Percentiles rank a stretch among this genome's conserved stretches.
Evolutionary conservation across 192 early-diverging fungal species (phyloP).

Genomic region (Coemansia sp.): DNA sequence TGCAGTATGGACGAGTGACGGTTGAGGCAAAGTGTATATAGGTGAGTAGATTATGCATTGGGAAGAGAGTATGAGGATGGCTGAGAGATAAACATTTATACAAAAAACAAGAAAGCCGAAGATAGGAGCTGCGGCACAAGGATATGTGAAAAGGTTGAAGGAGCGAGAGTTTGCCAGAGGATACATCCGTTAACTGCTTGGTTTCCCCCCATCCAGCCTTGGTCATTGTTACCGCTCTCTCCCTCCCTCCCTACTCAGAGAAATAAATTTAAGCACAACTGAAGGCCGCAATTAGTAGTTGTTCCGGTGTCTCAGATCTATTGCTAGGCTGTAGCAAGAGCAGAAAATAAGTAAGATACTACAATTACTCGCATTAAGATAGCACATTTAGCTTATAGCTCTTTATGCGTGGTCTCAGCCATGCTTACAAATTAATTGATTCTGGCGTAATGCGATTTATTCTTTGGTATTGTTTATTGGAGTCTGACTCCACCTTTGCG

Average conservation of each 20-base stretch:
- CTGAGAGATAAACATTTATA: constrained; percentile 1
- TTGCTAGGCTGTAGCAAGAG: background rate
- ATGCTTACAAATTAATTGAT: constrained; percentile 9
- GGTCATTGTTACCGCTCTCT: background rate
- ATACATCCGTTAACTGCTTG: constrained; percentile 1
- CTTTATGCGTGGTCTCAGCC: background rate
- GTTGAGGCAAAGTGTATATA: background rate
- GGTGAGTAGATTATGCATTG: background rate
- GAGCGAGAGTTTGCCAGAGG: background rate
- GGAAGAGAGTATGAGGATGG: background rate
- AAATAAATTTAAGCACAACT: background rate
- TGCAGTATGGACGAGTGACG: background rate
- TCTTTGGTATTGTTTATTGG: background rate
- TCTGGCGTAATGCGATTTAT: background rate
- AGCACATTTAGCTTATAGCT: background rate
- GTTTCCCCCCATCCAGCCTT: background rate
- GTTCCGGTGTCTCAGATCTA: background rate
- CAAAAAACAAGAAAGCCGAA: background rate
- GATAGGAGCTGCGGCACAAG: background rate
- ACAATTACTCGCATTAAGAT: background rate
- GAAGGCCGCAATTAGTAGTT: background rate
- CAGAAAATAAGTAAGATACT: background rate
- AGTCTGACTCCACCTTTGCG: background rate
- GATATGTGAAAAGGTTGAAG: background rate
- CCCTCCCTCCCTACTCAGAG: background rate